Evolutionary conservation across 2,329 filamentous ascomycete species (phyloP).

Genomic region (Apiospora marii): DNA sequence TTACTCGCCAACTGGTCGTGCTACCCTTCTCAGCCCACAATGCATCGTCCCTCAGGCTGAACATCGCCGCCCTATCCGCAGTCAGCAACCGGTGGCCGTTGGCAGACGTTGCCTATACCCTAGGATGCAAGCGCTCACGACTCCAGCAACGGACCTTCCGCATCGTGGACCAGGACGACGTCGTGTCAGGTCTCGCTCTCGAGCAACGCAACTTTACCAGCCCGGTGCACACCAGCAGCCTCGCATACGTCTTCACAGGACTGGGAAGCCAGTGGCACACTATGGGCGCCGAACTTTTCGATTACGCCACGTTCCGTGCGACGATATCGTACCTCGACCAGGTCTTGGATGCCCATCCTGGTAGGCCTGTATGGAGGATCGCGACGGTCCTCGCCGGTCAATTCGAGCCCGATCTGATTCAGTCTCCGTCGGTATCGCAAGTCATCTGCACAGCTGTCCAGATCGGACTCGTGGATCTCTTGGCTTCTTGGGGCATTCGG

Average conservation of each 20-base stretch:
- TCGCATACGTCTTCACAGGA: conserved; percentile 29
- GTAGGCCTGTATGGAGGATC: conserved; percentile 27
- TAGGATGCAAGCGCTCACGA: conserved; percentile 52
- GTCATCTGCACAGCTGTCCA: conserved; percentile 43
- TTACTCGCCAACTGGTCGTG: not conserved
- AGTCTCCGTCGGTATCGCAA: conserved; percentile 38
- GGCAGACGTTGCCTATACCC: conserved; percentile 54
- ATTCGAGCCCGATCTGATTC: not conserved
- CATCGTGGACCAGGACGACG: not conserved
- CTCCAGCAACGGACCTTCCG: conserved; percentile 50
- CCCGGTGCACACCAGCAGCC: not conserved
- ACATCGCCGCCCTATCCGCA: not conserved
- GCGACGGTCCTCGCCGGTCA: conserved; percentile 17
- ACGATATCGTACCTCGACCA: conserved; percentile 30
- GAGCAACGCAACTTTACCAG: conserved; percentile 3
- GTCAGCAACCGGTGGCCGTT: conserved; percentile 30
- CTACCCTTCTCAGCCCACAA: conserved; percentile 21
- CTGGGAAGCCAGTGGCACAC: conserved; percentile 44
- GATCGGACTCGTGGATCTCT: conserved; percentile 44
- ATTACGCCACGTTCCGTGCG: conserved; percentile 27
- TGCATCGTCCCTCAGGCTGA: not conserved
- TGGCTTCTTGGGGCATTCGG: conserved; percentile 36
- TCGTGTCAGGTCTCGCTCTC: not conserved
- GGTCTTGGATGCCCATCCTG: conserved; percentile 24
- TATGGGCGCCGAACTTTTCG: conserved; percentile 36